Evolutionary conservation across 2,329 filamentous ascomycete species (phyloP).

Genomic region (Aphanoascus verrucosus): DNA sequence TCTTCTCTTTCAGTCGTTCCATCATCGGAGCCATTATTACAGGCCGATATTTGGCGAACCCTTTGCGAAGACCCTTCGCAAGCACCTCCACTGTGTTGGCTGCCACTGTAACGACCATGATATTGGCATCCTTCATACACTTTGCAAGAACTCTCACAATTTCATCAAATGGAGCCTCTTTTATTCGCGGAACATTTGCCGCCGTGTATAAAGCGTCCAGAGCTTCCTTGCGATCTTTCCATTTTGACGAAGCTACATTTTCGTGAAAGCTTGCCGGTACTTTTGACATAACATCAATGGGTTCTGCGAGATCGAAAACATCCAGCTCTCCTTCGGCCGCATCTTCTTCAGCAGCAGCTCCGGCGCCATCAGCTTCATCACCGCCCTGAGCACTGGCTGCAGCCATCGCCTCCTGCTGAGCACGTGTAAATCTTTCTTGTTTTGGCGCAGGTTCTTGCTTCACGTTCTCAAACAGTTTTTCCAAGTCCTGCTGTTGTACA

Average conservation of each 20-base stretch:
- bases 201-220: constrained; percentile 68
- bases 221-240: constrained; percentile 96
- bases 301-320: constrained; percentile 69
- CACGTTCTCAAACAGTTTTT: constrained; percentile 86
- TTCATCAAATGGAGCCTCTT: constrained; percentile 80
- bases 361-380: constrained; percentile 49
- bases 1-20: constrained; percentile 96
- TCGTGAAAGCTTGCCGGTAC: constrained; percentile 75
- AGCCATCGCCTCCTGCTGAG: constrained; percentile 75
- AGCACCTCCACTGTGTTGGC: constrained; percentile 86
- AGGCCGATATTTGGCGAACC: constrained; percentile 69
- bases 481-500: constrained; percentile 86
- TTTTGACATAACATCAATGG: constrained; percentile 74
- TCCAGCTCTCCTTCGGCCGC: constrained; percentile 60
- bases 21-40: constrained; percentile 79
- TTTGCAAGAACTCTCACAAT: constrained; percentile 77
- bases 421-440: constrained; percentile 76
- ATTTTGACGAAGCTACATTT: constrained; percentile 78
- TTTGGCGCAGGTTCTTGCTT: constrained; percentile 80
- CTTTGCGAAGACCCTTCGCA: constrained; percentile 69
- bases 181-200: constrained; percentile 79
- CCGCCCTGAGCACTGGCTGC: constrained; percentile 52
- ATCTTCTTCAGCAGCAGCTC: constrained; percentile 50
- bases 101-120: constrained; percentile 84
- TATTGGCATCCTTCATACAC: constrained; percentile 97